These are phyloP conservation scores for Pseudozyma sp. DNA, from an alignment of 1,284 basidiomycete species.

Conservation along the genomic window DNA sequence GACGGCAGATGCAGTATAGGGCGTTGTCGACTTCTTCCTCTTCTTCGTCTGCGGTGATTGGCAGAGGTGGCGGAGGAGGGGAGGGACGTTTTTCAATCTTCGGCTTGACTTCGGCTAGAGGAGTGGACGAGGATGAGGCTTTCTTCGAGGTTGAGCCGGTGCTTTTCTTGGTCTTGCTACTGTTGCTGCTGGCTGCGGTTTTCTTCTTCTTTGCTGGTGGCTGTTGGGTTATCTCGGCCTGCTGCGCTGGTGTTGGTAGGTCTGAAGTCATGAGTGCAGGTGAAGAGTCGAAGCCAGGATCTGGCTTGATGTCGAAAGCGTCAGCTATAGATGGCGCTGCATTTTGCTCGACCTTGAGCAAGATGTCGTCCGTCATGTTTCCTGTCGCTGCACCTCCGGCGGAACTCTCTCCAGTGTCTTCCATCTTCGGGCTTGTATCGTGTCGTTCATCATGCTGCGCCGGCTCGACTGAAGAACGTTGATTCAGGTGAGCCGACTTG, in stretches of 20 bases:
- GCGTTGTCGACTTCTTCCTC: constrained; percentile 45
- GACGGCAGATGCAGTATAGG: constrained; percentile 54
- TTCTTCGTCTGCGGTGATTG: constrained; percentile 2
- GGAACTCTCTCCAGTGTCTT: too few species aligned
- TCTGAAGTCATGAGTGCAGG: neutral
- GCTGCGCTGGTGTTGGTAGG: neutral
- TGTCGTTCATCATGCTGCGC: neutral
- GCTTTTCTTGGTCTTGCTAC: constrained; percentile 28
- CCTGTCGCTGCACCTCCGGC: too few species aligned
- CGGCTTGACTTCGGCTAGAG: constrained; percentile 7
- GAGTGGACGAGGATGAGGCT: constrained; percentile 5
- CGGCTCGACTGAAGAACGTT: constrained; percentile 5
- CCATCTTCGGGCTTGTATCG: too few species aligned
- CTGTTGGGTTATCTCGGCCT: neutral
- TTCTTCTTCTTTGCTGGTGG: constrained; percentile 36
- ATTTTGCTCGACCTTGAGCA: constrained; percentile 6
- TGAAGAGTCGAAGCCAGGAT: neutral
- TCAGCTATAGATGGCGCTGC: neutral
- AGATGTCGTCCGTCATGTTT: too few species aligned
- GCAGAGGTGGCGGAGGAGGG: neutral
- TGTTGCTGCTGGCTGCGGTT: constrained; percentile 4
- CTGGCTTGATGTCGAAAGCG: constrained; percentile 1
- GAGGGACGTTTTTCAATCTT: constrained; percentile 8
- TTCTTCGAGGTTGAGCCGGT: constrained; percentile 17
- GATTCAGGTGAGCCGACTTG: constrained; percentile 22